Conservation (phyloP, 305 asterid genomes). For the Solanum hybrid region DNA sequence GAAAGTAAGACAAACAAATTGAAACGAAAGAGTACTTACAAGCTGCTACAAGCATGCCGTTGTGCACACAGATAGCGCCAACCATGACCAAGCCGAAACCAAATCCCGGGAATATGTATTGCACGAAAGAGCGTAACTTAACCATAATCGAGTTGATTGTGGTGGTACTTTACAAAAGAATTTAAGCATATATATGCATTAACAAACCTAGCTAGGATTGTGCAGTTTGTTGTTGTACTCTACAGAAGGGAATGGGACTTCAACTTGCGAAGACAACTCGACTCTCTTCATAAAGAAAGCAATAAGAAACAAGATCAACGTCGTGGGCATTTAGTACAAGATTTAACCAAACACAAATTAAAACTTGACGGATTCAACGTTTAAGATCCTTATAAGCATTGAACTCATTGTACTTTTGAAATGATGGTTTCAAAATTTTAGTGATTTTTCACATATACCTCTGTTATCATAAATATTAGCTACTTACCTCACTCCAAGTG, state of each 20-base stretch:
- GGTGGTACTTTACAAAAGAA: neutral
- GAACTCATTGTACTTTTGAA: neutral
- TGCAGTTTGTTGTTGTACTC: constrained; percentile 41
- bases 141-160: neutral
- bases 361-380: neutral
- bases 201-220: constrained; percentile 60
- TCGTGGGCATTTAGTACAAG: neutral
- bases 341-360: neutral
- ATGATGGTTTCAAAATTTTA: neutral
- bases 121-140: neutral
- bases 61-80: constrained; percentile 80
- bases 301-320: neutral
- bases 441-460: neutral
- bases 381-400: neutral
- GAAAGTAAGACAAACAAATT: neutral
- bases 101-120: constrained; percentile 67
- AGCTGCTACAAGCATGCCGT: constrained; percentile 82
- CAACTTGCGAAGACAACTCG: constrained; percentile 62
- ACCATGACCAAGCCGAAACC: constrained; percentile 79
- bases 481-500: constrained; percentile 63
- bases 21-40: constrained; percentile 35
- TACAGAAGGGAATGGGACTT: constrained; percentile 80
- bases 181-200: neutral
- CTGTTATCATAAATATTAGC: neutral
- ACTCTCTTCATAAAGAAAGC: constrained; percentile 31